Evolutionary conservation across 179 eudicot species (phyloP).

Genomic region (Beta lomatogona): DNA sequence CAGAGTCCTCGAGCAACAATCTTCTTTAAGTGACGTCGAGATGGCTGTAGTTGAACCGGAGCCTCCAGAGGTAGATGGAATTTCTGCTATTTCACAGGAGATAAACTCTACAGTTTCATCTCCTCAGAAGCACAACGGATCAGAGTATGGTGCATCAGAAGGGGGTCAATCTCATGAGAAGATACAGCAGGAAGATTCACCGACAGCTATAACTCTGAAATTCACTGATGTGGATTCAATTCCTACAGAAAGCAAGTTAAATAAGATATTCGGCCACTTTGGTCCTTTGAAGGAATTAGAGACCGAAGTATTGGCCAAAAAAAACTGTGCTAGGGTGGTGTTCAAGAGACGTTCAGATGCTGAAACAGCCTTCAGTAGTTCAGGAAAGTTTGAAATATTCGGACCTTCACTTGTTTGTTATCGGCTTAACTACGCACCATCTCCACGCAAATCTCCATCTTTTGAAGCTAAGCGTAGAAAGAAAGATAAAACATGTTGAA

Average conservation of each 20-base stretch:
- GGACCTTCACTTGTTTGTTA: constrained; percentile 55
- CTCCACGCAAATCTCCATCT: constrained; percentile 26
- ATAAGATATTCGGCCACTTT: constrained; percentile 51
- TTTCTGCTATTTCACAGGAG: constrained; percentile 7
- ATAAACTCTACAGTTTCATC: constrained; percentile 3
- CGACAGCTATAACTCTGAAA: constrained; percentile 55
- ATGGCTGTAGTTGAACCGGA: constrained; percentile 21
- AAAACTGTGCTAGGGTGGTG: constrained; percentile 51
- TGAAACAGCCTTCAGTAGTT: constrained; percentile 53
- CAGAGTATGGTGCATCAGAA: constrained; percentile 28
- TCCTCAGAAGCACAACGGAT: constrained; percentile 3
- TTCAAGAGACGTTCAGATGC: constrained; percentile 54
- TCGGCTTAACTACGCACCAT: constrained; percentile 35
- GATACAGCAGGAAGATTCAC: constrained; percentile 24
- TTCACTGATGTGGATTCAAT: constrained; percentile 55
- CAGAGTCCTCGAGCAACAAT: constrained; percentile 32
- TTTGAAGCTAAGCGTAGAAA: constrained; percentile 37
- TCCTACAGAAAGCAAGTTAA: constrained; percentile 57
- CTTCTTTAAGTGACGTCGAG: constrained; percentile 19
- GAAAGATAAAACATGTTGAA: constrained; percentile 37
- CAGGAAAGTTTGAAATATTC: constrained; percentile 59
- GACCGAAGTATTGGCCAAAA: constrained; percentile 48
- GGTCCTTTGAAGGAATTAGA: constrained; percentile 64
- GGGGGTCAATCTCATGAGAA: constrained; percentile 15
- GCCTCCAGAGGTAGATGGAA: constrained; percentile 10